Evolutionary conservation across 495 filamentous ascomycete species (phyloP).

Genomic region (Podospora fimiseda): DNA sequence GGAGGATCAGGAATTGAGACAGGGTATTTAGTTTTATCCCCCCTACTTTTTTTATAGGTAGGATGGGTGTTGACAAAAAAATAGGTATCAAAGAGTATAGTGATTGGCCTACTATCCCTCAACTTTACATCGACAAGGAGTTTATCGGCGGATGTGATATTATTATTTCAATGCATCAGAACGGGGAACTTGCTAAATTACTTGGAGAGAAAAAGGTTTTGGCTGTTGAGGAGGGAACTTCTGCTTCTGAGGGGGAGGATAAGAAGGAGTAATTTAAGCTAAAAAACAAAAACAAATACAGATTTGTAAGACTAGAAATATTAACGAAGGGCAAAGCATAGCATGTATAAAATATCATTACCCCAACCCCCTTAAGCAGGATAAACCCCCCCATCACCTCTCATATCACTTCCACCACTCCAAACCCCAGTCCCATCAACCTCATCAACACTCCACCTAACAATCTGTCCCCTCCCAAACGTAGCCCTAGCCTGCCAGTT

Average conservation of each 20-base stretch:
- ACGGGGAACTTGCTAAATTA: conserved; percentile 84
- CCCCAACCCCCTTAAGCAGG: conserved; percentile 38
- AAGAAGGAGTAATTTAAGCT: conserved; percentile 17
- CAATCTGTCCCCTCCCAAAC: conserved; percentile 91
- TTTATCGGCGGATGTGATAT: conserved; percentile 98
- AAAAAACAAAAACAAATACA: conserved; percentile 1
- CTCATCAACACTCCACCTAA: conserved; percentile 58
- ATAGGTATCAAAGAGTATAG: conserved; percentile 96
- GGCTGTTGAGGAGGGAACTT: conserved; percentile 11
- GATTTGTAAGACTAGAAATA: not conserved
- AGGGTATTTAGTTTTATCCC: conserved; percentile 59
- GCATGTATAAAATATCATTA: conserved; percentile 5
- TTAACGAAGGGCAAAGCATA: not conserved
- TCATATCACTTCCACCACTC: conserved; percentile 78
- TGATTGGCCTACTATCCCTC: conserved; percentile 97
- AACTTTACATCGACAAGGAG: conserved; percentile 90
- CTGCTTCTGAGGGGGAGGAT: conserved; percentile 8
- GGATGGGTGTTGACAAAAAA: conserved; percentile 5
- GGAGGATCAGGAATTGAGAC: conserved; percentile 78
- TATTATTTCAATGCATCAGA: conserved; percentile 94
- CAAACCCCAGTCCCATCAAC: conserved; percentile 66
- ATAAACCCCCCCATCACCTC: conserved; percentile 81
- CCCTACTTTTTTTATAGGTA: not conserved
- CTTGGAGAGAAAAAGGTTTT: conserved; percentile 86
- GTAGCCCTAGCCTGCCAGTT: conserved; percentile 57